Evolutionary conservation across 441 rosid genomes (phyloP).

Genomic region (Pelargonium australe): DNA sequence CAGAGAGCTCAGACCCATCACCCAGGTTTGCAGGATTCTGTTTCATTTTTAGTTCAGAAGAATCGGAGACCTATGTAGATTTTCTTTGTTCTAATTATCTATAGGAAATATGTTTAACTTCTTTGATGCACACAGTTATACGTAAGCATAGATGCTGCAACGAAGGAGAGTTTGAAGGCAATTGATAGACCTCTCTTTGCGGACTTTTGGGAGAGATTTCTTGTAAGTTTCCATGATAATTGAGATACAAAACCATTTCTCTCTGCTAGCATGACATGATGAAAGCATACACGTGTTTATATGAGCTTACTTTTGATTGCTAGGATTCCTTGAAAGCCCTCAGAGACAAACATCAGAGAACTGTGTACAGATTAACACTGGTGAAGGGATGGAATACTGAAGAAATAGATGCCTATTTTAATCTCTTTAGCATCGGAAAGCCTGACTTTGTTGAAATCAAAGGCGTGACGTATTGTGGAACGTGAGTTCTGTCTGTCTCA

Average conservation of each 20-base stretch:
- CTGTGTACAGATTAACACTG: conserved; percentile 80
- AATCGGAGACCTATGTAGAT: neutral
- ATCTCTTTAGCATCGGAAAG: conserved; percentile 75
- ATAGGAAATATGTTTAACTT: conserved; percentile 14
- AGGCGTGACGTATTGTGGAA: conserved; percentile 92
- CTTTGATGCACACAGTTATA: conserved; percentile 57
- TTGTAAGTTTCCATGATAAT: conserved; percentile 42
- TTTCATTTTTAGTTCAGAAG: conserved; percentile 5
- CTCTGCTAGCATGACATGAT: neutral
- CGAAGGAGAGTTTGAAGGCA: conserved; percentile 88
- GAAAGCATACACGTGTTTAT: neutral
- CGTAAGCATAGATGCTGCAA: conserved; percentile 94
- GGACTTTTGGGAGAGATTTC: conserved; percentile 90
- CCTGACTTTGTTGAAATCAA: conserved; percentile 94
- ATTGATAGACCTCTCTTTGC: conserved; percentile 91
- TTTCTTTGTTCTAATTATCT: conserved; percentile 10
- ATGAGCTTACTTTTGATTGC: conserved; percentile 10
- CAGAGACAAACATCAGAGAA: conserved; percentile 71
- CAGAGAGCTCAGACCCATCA: conserved; percentile 60
- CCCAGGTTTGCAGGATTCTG: conserved; percentile 55
- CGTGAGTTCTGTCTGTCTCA: conserved; percentile 38
- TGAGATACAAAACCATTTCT: neutral
- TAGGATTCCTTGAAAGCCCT: conserved; percentile 86
- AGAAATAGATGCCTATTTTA: conserved; percentile 74
- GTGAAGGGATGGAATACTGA: conserved; percentile 96